A percentile compares a stretch with the other conserved stretches of the same genome.
phyloP scores from a whole-genome alignment of 1,139 yeast genomes.

The Suhomyces kunorum region DNA sequence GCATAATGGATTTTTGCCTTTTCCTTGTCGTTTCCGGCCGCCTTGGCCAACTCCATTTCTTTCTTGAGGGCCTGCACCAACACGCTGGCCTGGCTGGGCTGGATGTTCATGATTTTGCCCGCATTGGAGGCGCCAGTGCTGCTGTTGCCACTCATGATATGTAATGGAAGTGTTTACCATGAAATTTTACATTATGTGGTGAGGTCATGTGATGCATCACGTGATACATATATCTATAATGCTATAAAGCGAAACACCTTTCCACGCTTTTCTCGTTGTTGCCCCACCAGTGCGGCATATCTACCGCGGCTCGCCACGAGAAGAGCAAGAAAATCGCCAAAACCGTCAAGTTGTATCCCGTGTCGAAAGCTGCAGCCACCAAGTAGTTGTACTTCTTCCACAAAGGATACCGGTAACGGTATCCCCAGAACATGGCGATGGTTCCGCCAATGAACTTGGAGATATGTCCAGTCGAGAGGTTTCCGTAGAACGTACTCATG shows the following conservation, averaged over 20 bases:
- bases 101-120: slow-evolving; percentile 25
- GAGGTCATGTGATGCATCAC: slow-evolving; percentile 1
- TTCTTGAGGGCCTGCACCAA: slow-evolving; percentile 59
- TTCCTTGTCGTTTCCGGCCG: slow-evolving; percentile 53
- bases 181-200: not conserved
- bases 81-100: slow-evolving; percentile 61
- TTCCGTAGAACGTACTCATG: slow-evolving; percentile 50
- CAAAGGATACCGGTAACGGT: slow-evolving; percentile 33
- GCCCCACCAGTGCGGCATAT: slow-evolving; percentile 53
- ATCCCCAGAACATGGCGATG: slow-evolving; percentile 46
- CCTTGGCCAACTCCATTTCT: slow-evolving; percentile 64
- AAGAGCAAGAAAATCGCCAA: slow-evolving; percentile 39
- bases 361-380: slow-evolving; percentile 52
- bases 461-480: slow-evolving; percentile 50
- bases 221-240: too few relatives aligned
- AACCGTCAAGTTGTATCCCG: slow-evolving; percentile 48
- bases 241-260: slow-evolving; percentile 37
- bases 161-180: not conserved
- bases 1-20: slow-evolving; percentile 67
- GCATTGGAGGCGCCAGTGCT: slow-evolving; percentile 21
- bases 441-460: slow-evolving; percentile 51
- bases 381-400: slow-evolving; percentile 50
- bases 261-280: slow-evolving; percentile 44
- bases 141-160: slow-evolving; percentile 5
- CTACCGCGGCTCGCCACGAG: slow-evolving; percentile 30